Conservation (phyloP, 257 asterid genomes). For the Lithospermum erythrorhizon region DNA sequence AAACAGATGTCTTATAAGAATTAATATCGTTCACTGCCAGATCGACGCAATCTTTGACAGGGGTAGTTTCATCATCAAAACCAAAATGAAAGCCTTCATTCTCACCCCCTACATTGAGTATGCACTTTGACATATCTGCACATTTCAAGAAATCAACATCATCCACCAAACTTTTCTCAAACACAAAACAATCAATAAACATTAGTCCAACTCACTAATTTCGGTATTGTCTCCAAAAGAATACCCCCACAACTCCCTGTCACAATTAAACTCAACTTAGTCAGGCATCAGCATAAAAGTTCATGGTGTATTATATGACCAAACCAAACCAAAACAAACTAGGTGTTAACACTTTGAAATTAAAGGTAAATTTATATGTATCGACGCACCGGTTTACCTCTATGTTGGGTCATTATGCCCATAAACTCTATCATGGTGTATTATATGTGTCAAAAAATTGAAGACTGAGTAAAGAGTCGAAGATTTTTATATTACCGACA, state of each 20-base stretch:
- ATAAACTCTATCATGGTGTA: too few species aligned
- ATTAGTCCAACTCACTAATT: neutral
- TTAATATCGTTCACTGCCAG: slow-evolving; percentile 28
- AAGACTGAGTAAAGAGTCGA: too few species aligned
- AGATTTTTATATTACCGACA: too few species aligned
- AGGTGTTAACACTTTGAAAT: too few species aligned
- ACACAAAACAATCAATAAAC: neutral
- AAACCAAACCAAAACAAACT: too few species aligned
- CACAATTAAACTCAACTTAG: slow-evolving; percentile 4
- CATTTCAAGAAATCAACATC: neutral
- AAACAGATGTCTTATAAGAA: slow-evolving; percentile 23
- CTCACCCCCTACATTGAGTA: slow-evolving; percentile 29
- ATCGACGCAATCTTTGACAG: slow-evolving; percentile 66
- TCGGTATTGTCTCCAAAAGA: neutral
- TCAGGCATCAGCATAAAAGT: too few species aligned
- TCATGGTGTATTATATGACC: too few species aligned
- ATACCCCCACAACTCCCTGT: slow-evolving; percentile 2
- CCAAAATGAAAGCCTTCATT: slow-evolving; percentile 33
- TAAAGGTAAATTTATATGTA: too few species aligned
- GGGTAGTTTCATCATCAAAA: slow-evolving; percentile 50
- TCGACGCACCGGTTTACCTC: too few species aligned
- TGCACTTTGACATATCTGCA: slow-evolving; percentile 39
- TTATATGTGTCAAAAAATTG: too few species aligned
- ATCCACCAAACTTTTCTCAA: neutral
- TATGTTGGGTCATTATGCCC: too few species aligned